These are phyloP conservation scores for Passiflora organensis DNA, from an alignment of 345 rosid species.

Conservation along the genomic window DNA sequence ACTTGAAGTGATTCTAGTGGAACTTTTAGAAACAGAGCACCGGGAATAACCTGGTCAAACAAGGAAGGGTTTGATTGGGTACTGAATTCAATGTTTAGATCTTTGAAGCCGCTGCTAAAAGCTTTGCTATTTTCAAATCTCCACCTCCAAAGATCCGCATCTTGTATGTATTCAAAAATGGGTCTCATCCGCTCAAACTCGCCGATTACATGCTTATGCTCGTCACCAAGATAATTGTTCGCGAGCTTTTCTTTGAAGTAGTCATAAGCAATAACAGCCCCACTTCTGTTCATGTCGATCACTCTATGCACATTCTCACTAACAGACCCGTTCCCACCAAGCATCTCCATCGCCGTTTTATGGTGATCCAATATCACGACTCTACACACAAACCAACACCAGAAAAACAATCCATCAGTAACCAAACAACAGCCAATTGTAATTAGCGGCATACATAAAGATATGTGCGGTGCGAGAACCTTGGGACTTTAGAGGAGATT, in stretches of 20 bases:
- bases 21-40: not conserved
- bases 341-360: conserved; percentile 54
- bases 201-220: not conserved
- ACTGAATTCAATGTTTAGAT: conserved; percentile 44
- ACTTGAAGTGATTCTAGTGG: not conserved
- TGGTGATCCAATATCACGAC: conserved; percentile 65
- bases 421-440: too few species aligned
- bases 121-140: conserved; percentile 53
- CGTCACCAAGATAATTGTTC: not conserved
- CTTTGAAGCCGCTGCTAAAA: conserved; percentile 65
- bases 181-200: conserved; percentile 43
- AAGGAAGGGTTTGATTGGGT: conserved; percentile 41
- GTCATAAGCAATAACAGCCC: conserved; percentile 72
- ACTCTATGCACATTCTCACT: conserved; percentile 43
- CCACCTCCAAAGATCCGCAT: conserved; percentile 78
- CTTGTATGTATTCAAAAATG: conserved; percentile 63
- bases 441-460: too few species aligned
- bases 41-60: conserved; percentile 46
- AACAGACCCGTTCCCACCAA: conserved; percentile 24
- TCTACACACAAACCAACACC: conserved; percentile 12
- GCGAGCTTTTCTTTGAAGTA: conserved; percentile 51
- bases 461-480: too few species aligned
- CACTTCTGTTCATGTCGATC: conserved; percentile 63
- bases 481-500: conserved; percentile 45
- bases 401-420: not conserved